phyloP scores from a whole-genome alignment of 305 asterid species.

The Andrographis paniculata region DNA sequence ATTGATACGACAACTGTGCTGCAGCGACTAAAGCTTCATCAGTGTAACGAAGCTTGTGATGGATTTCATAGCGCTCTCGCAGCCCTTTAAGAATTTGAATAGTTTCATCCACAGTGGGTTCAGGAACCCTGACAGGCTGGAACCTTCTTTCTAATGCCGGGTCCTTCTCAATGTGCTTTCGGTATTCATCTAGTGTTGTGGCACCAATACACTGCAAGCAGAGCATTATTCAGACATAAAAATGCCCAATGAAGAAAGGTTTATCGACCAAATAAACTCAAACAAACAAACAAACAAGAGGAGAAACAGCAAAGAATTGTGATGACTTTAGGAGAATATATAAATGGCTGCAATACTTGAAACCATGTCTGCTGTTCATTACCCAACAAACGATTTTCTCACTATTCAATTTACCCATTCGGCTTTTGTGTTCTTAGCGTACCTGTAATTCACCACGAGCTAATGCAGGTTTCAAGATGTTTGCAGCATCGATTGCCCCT shows the following conservation, averaged over 20 bases:
- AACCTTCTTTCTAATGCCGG: slow-evolving; percentile 94
- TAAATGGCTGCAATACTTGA: not conserved
- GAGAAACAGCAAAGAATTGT: too few species aligned
- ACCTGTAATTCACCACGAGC: slow-evolving; percentile 99
- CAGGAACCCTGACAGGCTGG: slow-evolving; percentile 97
- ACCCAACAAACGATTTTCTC: not conserved
- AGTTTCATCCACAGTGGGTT: slow-evolving; percentile 90
- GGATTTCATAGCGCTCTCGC: slow-evolving; percentile 89
- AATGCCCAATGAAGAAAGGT: not conserved
- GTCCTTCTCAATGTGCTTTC: slow-evolving; percentile 94
- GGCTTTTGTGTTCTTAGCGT: slow-evolving; percentile 10
- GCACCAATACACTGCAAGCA: slow-evolving; percentile 90
- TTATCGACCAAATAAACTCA: not conserved
- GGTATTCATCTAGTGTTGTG: slow-evolving; percentile 92
- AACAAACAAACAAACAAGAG: too few species aligned
- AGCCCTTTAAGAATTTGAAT: slow-evolving; percentile 90
- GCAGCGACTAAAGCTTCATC: slow-evolving; percentile 90
- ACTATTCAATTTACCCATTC: not conserved
- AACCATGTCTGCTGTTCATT: not conserved
- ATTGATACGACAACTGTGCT: slow-evolving; percentile 84
- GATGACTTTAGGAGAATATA: too few species aligned
- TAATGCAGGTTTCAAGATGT: slow-evolving; percentile 92
- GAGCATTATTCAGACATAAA: not conserved
- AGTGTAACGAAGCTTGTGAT: slow-evolving; percentile 96
- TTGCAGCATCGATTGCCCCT: slow-evolving; percentile 98